Evolutionary conservation across 2,329 filamentous ascomycete genomes (phyloP), one percentile per base, ranked within the genome.

Genomic region (Camillea tinctor): DNA sequence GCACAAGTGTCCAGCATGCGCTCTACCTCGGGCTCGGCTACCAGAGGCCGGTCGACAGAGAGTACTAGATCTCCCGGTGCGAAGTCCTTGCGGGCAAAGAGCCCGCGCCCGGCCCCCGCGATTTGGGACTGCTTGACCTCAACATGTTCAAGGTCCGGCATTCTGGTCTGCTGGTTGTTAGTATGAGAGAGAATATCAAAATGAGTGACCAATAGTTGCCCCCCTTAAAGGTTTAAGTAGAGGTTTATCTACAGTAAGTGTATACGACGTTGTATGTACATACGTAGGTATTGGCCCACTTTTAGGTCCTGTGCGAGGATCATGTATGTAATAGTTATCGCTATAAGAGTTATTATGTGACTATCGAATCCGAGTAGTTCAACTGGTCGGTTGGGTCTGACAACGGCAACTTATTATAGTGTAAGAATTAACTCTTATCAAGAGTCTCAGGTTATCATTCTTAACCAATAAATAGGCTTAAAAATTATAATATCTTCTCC

Each of bases 1-100:
- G 63, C 66, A 55, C 70, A 72, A 7, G 67, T 71, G 59, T 72
- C 69, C 9, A 56, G 55, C 64, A 68, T 60, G 21, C 66, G 68
- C 1, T 65, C 64, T 2, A 50, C 26, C 22, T 69, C 64, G 20
- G 69, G 63, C 52, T 72, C 70, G 7, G 66, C 61, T 20, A 71
- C 63, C 22, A 68, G 61, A 19, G 69, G 68, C 17, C 69, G 68
- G 52, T 69, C 68, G 20, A 71, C 51, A 9, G 60, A 26, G 7
- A 65, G 53, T 44, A 71, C 61, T 1, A 62, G 30, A 30, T 71
- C 68, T 21, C 70, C 70, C 1, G 70, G 69, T 17, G 62, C 54
- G 57, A 72, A 68, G 52, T 64, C 61, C 36, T 60, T 60, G 36
- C 57, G 49, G 15, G 69, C 70, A 53, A 71, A 72, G 13, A 72